Conservation (phyloP, 495 filamentous ascomycete genomes). For the Aspergillus coremiiformis region DNA sequence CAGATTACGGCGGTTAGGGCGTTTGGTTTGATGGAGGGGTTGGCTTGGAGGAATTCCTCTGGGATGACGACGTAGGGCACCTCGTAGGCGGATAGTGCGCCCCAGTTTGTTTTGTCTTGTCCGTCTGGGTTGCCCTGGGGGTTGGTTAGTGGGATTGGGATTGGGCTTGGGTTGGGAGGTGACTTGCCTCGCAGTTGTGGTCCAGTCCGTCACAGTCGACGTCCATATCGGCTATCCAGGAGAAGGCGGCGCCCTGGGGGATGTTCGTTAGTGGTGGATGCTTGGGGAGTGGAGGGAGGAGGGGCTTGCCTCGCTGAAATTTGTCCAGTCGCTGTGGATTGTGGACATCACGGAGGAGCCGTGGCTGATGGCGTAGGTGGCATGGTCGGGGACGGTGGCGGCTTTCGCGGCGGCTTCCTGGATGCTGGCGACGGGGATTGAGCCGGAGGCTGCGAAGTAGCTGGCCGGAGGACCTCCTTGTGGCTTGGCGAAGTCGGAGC, state of each 20-base stretch:
- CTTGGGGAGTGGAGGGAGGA: neutral
- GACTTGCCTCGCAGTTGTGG: conserved; percentile 23
- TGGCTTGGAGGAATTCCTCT: conserved; percentile 21
- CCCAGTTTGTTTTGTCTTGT: conserved; percentile 26
- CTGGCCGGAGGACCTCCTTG: conserved; percentile 22
- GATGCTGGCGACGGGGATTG: conserved; percentile 21
- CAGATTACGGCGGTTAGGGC: conserved; percentile 36
- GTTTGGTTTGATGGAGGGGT: conserved; percentile 25
- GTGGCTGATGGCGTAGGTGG: conserved; percentile 21
- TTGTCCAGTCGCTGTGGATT: conserved; percentile 29
- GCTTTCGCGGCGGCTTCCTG: conserved; percentile 23
- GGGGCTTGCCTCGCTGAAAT: conserved; percentile 16
- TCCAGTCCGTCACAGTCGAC: conserved; percentile 35
- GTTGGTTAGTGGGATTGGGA: neutral
- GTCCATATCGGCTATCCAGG: conserved; percentile 35
- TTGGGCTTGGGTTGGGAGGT: neutral
- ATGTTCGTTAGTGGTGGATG: neutral
- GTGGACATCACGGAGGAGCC: conserved; percentile 14
- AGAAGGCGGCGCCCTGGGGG: conserved; percentile 27
- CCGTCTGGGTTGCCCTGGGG: conserved; percentile 30
- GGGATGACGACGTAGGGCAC: conserved; percentile 36
- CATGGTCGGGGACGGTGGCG: conserved; percentile 14
- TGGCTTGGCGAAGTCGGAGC: conserved; percentile 21
- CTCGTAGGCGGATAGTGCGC: conserved; percentile 32
- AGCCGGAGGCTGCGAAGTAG: conserved; percentile 21